These are phyloP conservation scores for Tuctoria greenei DNA, from an alignment of 176 grass and related monocot species.

Conservation along the genomic window DNA sequence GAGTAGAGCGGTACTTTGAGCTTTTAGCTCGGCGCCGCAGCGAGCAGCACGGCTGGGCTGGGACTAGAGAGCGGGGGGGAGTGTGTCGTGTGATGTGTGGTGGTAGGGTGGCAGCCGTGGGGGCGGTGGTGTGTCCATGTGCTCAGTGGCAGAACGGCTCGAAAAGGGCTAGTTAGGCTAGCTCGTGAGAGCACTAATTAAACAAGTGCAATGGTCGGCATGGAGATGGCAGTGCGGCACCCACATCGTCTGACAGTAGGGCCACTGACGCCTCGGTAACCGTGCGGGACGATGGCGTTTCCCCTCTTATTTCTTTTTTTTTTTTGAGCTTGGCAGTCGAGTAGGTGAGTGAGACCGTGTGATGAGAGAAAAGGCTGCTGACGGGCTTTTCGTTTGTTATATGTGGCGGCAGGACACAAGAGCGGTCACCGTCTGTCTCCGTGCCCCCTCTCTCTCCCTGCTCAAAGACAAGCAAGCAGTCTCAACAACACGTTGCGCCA, in stretches of 20 bases:
- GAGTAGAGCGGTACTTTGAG: not conserved
- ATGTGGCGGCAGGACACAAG: not conserved
- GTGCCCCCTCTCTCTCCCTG: not conserved
- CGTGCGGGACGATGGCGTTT: constrained; percentile 16
- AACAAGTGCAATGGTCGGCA: constrained; percentile 25
- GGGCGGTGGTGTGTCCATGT: constrained; percentile 33
- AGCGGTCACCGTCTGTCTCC: constrained; percentile 2
- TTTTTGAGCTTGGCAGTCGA: not conserved
- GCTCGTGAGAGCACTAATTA: not conserved
- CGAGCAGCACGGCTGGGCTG: not conserved
- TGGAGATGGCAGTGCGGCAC: not conserved
- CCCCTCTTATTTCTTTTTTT: not conserved
- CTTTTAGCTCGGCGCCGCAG: not conserved
- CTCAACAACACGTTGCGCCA: not conserved
- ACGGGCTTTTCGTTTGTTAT: constrained; percentile 15
- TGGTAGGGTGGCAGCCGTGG: not conserved
- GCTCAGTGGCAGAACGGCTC: constrained; percentile 42
- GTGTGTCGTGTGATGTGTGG: not conserved
- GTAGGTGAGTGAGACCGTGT: not conserved
- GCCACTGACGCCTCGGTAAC: not conserved
- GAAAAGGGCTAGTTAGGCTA: constrained; percentile 11
- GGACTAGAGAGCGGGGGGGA: not conserved
- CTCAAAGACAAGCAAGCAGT: too few species aligned
- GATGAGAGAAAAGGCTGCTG: constrained; percentile 8
- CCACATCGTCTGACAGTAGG: constrained; percentile 15